Conservation (phyloP, 495 filamentous ascomycete species). For the Talaromyces nanjingensis region DNA sequence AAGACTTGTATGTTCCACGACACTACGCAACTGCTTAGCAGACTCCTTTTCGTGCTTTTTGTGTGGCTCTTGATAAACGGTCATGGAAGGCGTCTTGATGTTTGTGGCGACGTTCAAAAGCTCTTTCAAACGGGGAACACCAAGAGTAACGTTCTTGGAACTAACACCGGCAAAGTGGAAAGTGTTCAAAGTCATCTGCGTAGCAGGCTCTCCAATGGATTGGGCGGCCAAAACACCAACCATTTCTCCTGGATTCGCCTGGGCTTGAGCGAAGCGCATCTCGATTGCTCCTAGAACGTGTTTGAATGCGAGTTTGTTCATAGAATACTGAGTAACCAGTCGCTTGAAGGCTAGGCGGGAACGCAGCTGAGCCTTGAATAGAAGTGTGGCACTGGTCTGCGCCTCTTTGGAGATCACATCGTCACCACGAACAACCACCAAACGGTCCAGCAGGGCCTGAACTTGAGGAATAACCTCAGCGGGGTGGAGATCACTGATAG, state of each 20-base stretch:
- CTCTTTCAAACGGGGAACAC: slow-evolving; percentile 98
- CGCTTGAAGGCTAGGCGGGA: slow-evolving; percentile 89
- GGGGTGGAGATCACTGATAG: slow-evolving; percentile 86
- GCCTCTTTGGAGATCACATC: slow-evolving; percentile 80
- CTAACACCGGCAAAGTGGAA: slow-evolving; percentile 99
- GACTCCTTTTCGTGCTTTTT: slow-evolving; percentile 58
- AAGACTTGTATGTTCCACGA: slow-evolving; percentile 91
- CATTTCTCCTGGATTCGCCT: slow-evolving; percentile 92
- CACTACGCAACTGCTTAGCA: slow-evolving; percentile 78
- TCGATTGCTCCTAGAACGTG: slow-evolving; percentile 90
- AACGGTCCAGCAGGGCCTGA: slow-evolving; percentile 61
- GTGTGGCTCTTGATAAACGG: slow-evolving; percentile 68
- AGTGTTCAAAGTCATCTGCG: slow-evolving; percentile 98
- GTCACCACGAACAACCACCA: slow-evolving; percentile 77
- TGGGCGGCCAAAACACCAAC: slow-evolving; percentile 96
- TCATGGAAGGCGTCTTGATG: slow-evolving; percentile 98
- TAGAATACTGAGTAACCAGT: slow-evolving; percentile 70
- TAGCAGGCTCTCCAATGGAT: slow-evolving; percentile 97
- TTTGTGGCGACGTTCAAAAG: slow-evolving; percentile 96
- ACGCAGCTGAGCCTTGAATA: slow-evolving; percentile 88
- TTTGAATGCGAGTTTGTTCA: slow-evolving; percentile 89
- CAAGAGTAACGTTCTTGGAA: slow-evolving; percentile 98
- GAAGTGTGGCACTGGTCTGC: slow-evolving; percentile 73
- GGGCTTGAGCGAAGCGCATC: slow-evolving; percentile 70
- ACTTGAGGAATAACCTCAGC: slow-evolving; percentile 81